phyloP scores from a whole-genome alignment of 331 rosid genomes.

The Saraca asoca region DNA sequence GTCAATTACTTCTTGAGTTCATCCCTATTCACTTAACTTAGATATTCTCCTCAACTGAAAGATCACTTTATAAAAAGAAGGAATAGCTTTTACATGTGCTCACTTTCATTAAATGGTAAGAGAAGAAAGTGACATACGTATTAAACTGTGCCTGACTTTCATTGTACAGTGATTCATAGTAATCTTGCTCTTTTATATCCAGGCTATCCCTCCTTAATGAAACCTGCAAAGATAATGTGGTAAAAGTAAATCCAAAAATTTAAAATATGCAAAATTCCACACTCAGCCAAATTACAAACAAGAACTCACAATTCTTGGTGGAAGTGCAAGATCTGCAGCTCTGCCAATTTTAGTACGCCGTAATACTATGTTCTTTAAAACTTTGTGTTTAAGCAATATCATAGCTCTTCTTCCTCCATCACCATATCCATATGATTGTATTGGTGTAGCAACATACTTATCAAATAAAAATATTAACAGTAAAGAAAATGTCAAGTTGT shows the following conservation, averaged over 20 bases:
- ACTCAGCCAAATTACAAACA: conserved; percentile 19
- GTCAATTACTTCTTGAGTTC: not conserved
- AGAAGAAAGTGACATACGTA: conserved; percentile 54
- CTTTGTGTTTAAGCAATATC: conserved; percentile 74
- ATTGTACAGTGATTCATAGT: conserved; percentile 79
- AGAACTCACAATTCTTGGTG: conserved; percentile 86
- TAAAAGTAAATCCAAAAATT: conserved; percentile 12
- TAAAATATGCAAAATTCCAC: conserved; percentile 21
- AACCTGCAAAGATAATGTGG: conserved; percentile 48
- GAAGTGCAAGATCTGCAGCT: conserved; percentile 94
- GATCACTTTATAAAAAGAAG: not conserved
- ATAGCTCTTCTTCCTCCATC: conserved; percentile 63
- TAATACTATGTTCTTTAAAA: conserved; percentile 67
- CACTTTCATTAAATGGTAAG: conserved; percentile 14
- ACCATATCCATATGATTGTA: conserved; percentile 49
- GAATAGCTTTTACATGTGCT: conserved; percentile 17
- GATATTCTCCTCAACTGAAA: not conserved
- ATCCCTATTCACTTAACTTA: not conserved
- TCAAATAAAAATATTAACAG: conserved; percentile 33
- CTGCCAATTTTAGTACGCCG: conserved; percentile 88
- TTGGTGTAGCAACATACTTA: conserved; percentile 73
- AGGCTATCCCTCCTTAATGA: conserved; percentile 72
- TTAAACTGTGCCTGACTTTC: conserved; percentile 85
- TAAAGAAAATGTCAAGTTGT: not conserved
- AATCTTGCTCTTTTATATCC: conserved; percentile 80